Percentiles rank a stretch among this genome's conserved stretches.
Evolutionary conservation across 176 grass and related monocot species (phyloP).

Genomic region (Aegilops sharonensis): DNA sequence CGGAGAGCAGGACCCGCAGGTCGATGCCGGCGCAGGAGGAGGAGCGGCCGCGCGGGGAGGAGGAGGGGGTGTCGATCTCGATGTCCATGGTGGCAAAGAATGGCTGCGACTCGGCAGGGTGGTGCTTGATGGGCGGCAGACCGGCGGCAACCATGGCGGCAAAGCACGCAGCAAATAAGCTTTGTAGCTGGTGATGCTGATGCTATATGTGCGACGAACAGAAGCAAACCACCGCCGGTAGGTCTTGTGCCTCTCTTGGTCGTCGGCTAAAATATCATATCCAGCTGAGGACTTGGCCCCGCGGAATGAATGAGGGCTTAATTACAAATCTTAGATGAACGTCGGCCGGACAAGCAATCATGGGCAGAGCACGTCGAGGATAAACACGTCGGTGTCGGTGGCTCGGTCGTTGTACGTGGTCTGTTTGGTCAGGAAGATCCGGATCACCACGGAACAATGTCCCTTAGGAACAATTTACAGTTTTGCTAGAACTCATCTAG

Average conservation of each 20-base stretch:
- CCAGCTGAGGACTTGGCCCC: background rate
- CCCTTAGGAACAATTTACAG: no score
- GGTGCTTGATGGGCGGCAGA: background rate
- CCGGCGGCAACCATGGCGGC: no score
- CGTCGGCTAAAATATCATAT: background rate
- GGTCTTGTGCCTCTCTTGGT: background rate
- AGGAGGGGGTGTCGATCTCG: background rate
- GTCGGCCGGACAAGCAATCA: background rate
- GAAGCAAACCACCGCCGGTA: background rate
- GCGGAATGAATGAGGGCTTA: background rate
- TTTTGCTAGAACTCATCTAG: no score
- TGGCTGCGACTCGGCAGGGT: background rate
- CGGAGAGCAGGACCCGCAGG: conserved; percentile 40
- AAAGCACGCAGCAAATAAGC: no score
- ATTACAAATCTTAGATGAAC: background rate
- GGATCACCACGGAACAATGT: no score
- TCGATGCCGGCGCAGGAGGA: background rate
- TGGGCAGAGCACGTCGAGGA: background rate
- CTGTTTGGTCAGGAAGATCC: no score
- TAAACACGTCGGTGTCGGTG: background rate
- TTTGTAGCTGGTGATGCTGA: no score
- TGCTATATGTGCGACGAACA: no score
- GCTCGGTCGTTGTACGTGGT: no score
- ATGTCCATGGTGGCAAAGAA: background rate
- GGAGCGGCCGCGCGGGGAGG: background rate